Base-by-base conservation (phyloP, 805 yeast species). In the Saccharomycopsis lassenensis region DNA sequence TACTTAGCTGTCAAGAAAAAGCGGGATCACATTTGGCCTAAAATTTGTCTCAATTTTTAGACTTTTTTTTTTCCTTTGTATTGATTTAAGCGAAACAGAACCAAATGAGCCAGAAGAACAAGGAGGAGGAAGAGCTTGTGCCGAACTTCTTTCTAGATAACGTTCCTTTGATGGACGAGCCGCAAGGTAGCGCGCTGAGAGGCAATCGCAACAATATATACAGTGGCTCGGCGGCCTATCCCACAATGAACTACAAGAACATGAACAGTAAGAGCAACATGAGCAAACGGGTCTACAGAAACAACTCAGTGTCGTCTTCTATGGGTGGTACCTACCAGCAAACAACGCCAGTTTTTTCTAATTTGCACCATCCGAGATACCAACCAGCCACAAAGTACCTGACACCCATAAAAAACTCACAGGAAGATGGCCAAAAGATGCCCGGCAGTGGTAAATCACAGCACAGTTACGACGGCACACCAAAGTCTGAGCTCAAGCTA, bases 311-410 rank as follows among this genome's bases (percentile, higher is more conserved):
- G 21, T 25, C 33, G n/a, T n/a, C n/a, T n/a, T n/a, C n/a, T n/a
- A n/a, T n/a, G n/a, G n/a, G n/a, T n/a, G n/a, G n/a, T n/a, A n/a
- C n/a, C n/a, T n/a, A n/a, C n/a, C n/a, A n/a, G n/a, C n/a, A n/a
- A 2, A 29, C 29, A 17, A 29, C 40, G 3, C 40, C 40, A 5
- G 40, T 29, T 11, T 38, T 33, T 15, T 23, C 38, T 15, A 33
- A 24, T 15, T 22, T 38, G 24, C 38, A 38, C 30, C 41, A 38
- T 10, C 33, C 15, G 31, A 17, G 41, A 29, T 38, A 38, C 16
- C 37, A n/a, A n/a, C n/a, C 41, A 10, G 23, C 31, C 14, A 7
- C 29, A 4, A 36, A 29, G 22, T 23, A 16, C n/a, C 33, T 7
- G 29, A 28, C 38, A 23, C 29, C 36, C 5, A 10, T 31, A 14